Evolutionary conservation across 148 eudicot genomes (phyloP), one percentile per base, ranked within the genome.

Genomic region (Polygonum aviculare): DNA sequence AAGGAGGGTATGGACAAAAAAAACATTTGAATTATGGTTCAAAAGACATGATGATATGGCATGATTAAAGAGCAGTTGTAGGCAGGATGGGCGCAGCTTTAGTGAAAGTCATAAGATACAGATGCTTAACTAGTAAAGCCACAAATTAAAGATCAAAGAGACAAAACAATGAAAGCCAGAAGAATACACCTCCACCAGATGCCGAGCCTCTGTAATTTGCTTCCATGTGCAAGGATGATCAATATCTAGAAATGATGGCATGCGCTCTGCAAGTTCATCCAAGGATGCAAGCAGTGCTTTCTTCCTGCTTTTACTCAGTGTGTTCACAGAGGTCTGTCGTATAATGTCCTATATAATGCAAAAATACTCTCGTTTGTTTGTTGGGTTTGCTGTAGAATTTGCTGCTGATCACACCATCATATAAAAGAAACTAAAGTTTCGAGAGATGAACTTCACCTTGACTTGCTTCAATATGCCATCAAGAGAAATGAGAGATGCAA

Each of bases 171-270:
- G 47, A 47, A 33, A n/a, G 77, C 7, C 60, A 39, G 74, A 69
- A 26, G 35, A 74, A 44, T 44, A 44, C 85, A 93, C 99, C 99
- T 89, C 94, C 26, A 92, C 89, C 39, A 85, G 76, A 9, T 82
- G 89, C 35, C 94, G 92, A 80, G 97, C 99, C 52, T 92, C 91
- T 15, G 89, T 87, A 78, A 95, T 95, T 80, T 95, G 91, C 77
- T 80, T 93, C 80, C 82, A 96, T 51, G 99, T 96, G 83, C 99
- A 92, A 48, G 97, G 92, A 84, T 95, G 99, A 72, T 95, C 99
- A 83, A 95, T 83, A 16, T 92, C 97, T 65, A 95, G 99, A 74
- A 95, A 84, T 22, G 99, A 90, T 55, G 99, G 97, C 97, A 95
- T 89, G 52, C 88, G 92, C 72, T 88, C 96, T 35, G 86, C 80